phyloP scores from a whole-genome alignment of 2,329 filamentous ascomycete species.

The Paracoccidioides lutzii region DNA sequence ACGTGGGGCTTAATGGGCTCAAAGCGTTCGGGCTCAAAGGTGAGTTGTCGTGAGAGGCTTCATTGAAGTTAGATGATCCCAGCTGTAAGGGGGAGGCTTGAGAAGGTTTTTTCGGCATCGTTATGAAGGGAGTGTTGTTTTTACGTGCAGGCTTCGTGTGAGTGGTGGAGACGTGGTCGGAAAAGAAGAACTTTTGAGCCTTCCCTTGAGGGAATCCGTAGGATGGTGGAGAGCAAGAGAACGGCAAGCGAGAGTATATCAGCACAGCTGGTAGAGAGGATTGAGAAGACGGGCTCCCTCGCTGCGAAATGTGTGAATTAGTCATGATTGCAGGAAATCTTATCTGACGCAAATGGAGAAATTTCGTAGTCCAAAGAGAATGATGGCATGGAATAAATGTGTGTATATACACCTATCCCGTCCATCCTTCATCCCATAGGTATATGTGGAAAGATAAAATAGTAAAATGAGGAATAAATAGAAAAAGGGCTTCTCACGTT shows the following conservation, averaged over 20 bases:
- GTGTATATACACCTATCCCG: background rate
- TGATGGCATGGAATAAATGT: background rate
- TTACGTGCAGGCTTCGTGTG: background rate
- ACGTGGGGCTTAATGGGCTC: constrained; percentile 7
- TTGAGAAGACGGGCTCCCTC: background rate
- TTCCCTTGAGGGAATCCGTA: constrained; percentile 7
- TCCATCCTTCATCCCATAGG: background rate
- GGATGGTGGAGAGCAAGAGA: background rate
- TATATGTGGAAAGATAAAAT: background rate
- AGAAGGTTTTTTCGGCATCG: constrained; percentile 12
- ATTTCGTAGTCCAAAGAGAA: background rate
- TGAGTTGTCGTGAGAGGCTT: constrained; percentile 1
- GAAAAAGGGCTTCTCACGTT: background rate
- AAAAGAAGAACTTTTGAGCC: constrained; percentile 4
- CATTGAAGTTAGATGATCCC: constrained; percentile 9
- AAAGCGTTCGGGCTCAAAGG: constrained; percentile 5
- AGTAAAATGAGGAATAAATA: background rate
- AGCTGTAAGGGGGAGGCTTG: constrained; percentile 7
- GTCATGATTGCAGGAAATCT: background rate
- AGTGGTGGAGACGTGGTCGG: background rate
- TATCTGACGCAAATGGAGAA: background rate
- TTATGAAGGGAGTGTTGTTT: background rate
- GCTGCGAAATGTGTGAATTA: background rate
- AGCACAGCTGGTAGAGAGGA: background rate
- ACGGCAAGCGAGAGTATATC: constrained; percentile 4